Evolutionary conservation across 1,284 basidiomycete species (phyloP).

Genomic region (Tylopilus sp.): DNA sequence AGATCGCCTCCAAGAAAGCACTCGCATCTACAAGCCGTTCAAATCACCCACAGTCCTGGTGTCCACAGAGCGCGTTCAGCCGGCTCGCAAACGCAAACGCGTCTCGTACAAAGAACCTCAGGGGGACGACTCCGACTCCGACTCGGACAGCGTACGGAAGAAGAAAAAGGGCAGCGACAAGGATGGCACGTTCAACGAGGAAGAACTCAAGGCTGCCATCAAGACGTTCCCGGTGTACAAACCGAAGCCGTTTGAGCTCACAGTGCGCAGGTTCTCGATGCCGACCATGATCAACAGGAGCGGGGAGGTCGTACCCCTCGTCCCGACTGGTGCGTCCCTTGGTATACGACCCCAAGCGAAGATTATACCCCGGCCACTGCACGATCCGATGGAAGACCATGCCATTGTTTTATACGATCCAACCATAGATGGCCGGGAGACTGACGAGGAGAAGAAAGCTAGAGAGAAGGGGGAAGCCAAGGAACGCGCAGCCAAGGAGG

Average conservation of each 20-base stretch:
- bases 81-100: slow-evolving; percentile 74
- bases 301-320: slow-evolving; percentile 64
- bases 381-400: slow-evolving; percentile 97
- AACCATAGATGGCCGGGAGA: slow-evolving; percentile 88
- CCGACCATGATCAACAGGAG: slow-evolving; percentile 82
- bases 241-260: slow-evolving; percentile 70
- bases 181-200: slow-evolving; percentile 54
- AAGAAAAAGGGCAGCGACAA: slow-evolving; percentile 51
- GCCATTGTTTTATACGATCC: slow-evolving; percentile 98
- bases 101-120: slow-evolving; percentile 71
- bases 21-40: slow-evolving; percentile 72
- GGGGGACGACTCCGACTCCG: slow-evolving; percentile 46
- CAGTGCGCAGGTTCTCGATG: slow-evolving; percentile 72
- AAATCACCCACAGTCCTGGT: slow-evolving; percentile 60
- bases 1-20: slow-evolving; percentile 64
- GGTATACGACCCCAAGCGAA: slow-evolving; percentile 82
- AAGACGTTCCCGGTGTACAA: slow-evolving; percentile 80
- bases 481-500: slow-evolving; percentile 59
- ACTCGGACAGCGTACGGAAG: slow-evolving; percentile 47
- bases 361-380: slow-evolving; percentile 84
- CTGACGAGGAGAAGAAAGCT: slow-evolving; percentile 73
- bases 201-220: slow-evolving; percentile 55
- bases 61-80: slow-evolving; percentile 53
- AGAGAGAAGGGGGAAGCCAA: slow-evolving; percentile 67
- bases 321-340: slow-evolving; percentile 71